Base-by-base conservation (phyloP, 768 basidiomycete genomes). In the Suillus bovinus region DNA sequence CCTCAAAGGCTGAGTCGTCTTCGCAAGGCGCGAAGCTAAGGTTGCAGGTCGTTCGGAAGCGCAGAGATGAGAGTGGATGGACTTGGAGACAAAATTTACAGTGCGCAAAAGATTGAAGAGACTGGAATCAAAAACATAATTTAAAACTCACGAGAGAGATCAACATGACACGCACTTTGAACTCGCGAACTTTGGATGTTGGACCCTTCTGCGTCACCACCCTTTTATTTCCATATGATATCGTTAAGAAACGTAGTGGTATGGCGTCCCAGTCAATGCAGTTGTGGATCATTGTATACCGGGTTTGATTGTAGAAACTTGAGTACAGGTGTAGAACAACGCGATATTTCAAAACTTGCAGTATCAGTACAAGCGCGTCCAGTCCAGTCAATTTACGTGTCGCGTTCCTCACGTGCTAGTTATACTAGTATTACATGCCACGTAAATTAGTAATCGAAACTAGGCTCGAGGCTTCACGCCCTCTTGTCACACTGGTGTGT, bases 241-340 rank as follows among this genome's bases (percentile, higher is more conserved):
- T 55, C 9, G 16, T 55, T 17, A 74, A 17, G 33, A 71, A 42
- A 0, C 49, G 41, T n/a, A 72, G 72, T 0, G 69, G 69, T 3
- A 0, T 58, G 3, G 54, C n/a, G 0, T 63, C 57, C 72, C 72
- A 75, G 60, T 74, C 67, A 5, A 69, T 27, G 62, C 72, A 74
- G 20, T 69, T n/a, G 62, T 74, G 72, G 9, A 52, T 39, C 71
- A 71, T 74, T 10, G 16, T 55, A 20, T 52, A 31, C 10, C 5
- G 34, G 2, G 11, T 11, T 36, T 10, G 42, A 34, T 59, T 52
- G 34, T 20, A n/a, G 9, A 20, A 54, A 59, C 10, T 33, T 27
- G 16, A 49, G 24, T 24, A 47, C 24, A 47, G 5, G 22, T 24
- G 55, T 13, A 24, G 17, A 42, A 57, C 20, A 56, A 38, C 7